Evolutionary conservation across 2,329 filamentous ascomycete genomes (phyloP).

Genomic region (Colletotrichum sp.): DNA sequence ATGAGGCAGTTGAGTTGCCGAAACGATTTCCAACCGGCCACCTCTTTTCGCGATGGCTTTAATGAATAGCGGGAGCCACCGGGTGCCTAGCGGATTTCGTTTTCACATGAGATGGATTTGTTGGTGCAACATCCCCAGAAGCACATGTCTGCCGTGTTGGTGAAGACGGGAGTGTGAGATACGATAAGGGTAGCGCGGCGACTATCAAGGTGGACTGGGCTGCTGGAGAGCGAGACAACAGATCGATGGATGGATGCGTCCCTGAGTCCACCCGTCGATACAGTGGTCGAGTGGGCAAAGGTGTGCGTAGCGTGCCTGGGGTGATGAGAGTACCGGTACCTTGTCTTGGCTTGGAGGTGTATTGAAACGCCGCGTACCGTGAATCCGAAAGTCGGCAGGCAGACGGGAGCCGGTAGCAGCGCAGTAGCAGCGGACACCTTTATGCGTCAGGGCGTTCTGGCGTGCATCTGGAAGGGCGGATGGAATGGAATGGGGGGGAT

Average conservation of each 20-base stretch:
- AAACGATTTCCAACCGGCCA: not conserved
- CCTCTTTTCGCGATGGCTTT: not conserved
- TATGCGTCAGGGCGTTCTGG: constrained; percentile 15
- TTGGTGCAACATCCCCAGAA: not conserved
- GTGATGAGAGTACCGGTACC: not conserved
- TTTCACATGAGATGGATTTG: constrained; percentile 6
- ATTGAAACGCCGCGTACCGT: not conserved
- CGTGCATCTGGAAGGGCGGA: constrained; percentile 20
- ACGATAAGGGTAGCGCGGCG: not conserved
- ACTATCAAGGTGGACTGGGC: not conserved
- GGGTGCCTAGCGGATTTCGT: not conserved
- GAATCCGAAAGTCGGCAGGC: not conserved
- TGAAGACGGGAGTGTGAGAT: not conserved
- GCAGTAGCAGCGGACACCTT: not conserved
- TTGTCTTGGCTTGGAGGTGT: not conserved
- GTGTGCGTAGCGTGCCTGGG: not conserved
- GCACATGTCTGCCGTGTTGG: constrained; percentile 4
- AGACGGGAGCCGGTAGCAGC: not conserved
- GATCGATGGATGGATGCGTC: not conserved
- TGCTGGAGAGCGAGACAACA: not conserved
- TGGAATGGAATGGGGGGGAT: constrained; percentile 7
- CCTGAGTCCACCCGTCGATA: not conserved
- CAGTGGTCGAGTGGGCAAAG: not conserved
- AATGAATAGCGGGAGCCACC: not conserved
- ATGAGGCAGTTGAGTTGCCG: not conserved